Conservation (phyloP, 352 stramenopile species). For the Lagenidium giganteum region DNA sequence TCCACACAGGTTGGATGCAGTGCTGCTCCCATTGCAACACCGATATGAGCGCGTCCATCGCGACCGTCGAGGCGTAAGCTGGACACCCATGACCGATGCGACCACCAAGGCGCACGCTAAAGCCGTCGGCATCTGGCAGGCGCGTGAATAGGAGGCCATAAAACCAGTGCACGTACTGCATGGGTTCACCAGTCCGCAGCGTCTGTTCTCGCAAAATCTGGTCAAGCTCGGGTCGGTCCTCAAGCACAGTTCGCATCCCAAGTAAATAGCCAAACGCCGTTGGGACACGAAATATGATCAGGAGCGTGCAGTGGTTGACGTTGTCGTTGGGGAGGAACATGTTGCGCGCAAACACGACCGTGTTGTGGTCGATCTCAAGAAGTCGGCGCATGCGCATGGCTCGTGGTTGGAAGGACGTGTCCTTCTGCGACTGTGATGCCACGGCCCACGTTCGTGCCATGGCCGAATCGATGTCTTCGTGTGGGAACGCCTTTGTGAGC, state of each 20-base stretch:
- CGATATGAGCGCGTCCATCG: slow-evolving; percentile 20
- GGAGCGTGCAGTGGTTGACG: slow-evolving; percentile 19
- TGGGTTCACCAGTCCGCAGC: slow-evolving; percentile 9
- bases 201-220: slow-evolving; percentile 4
- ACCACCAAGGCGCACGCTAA: slow-evolving; percentile 19
- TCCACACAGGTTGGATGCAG: no score
- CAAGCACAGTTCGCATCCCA: slow-evolving; percentile 11
- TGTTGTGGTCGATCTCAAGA: slow-evolving; percentile 13
- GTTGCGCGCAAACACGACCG: slow-evolving; percentile 17
- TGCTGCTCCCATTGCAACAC: slow-evolving; percentile 19
- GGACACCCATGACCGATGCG: slow-evolving; percentile 16
- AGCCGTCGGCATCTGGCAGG: slow-evolving; percentile 12
- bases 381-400: slow-evolving; percentile 11
- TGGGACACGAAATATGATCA: slow-evolving; percentile 12
- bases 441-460: slow-evolving; percentile 17
- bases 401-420: slow-evolving; percentile 19
- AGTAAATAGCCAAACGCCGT: slow-evolving; percentile 12
- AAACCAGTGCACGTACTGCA: slow-evolving; percentile 14
- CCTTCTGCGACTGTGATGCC: slow-evolving; percentile 9
- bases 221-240: background rate
- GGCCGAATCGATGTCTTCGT: slow-evolving; percentile 15
- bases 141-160: slow-evolving; percentile 19
- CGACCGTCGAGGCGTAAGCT: slow-evolving; percentile 13
- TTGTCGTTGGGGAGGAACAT: slow-evolving; percentile 13
- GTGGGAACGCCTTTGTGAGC: slow-evolving; percentile 21